Evolutionary conservation across 2,329 filamentous ascomycete genomes (phyloP).

Genomic region (Pseudocercospora fuligena): DNA sequence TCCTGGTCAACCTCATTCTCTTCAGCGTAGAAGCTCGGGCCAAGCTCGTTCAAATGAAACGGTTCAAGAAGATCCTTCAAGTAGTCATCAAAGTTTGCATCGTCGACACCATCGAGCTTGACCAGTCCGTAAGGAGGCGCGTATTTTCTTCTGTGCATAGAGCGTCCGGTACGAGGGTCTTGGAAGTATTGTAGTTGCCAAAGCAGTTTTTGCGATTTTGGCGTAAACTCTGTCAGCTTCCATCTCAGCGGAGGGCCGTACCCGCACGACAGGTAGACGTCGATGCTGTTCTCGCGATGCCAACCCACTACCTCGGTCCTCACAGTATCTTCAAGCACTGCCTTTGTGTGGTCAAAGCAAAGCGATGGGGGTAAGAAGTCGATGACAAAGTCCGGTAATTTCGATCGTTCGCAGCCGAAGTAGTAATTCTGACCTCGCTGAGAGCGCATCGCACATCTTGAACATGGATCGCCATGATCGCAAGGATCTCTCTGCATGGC

Average conservation of each 20-base stretch:
- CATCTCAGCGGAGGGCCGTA: slow-evolving; percentile 50
- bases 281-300: slow-evolving; percentile 44
- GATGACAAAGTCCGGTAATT: slow-evolving; percentile 49
- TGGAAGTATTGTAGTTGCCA: slow-evolving; percentile 50
- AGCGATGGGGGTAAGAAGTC: slow-evolving; percentile 48
- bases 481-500: slow-evolving; percentile 54
- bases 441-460: slow-evolving; percentile 40
- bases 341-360: slow-evolving; percentile 43
- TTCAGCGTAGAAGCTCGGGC: slow-evolving; percentile 50
- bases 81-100: slow-evolving; percentile 51
- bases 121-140: slow-evolving; percentile 54
- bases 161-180: slow-evolving; percentile 39
- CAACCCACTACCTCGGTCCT: slow-evolving; percentile 43
- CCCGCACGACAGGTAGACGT: slow-evolving; percentile 50
- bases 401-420: slow-evolving; percentile 52
- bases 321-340: slow-evolving; percentile 48
- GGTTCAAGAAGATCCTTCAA: slow-evolving; percentile 48
- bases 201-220: slow-evolving; percentile 46
- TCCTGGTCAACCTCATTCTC: slow-evolving; percentile 47
- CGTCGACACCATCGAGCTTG: slow-evolving; percentile 51
- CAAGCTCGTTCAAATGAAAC: slow-evolving; percentile 48
- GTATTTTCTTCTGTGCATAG: slow-evolving; percentile 40
- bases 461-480: slow-evolving; percentile 37
- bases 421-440: slow-evolving; percentile 46
- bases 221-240: slow-evolving; percentile 54